Evolutionary conservation across 1,139 yeast genomes (phyloP), one percentile per base, ranked within the genome.

Genomic region (Blastobotrys persicus): DNA sequence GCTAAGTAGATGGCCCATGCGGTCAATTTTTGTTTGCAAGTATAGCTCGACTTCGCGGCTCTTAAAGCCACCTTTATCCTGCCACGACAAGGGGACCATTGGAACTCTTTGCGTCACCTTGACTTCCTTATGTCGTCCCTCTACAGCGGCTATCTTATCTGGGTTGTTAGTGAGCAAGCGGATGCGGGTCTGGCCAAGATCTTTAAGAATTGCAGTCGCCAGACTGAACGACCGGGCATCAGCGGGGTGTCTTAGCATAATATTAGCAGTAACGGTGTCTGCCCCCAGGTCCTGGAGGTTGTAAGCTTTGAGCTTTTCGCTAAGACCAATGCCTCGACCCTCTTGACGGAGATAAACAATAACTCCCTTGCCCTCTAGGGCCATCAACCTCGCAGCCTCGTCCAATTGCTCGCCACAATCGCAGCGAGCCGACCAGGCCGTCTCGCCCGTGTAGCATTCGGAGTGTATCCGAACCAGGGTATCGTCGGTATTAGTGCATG

Each of bases 371-470:
- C 96, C 97, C 42, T 75, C 76, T 48, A 77, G 73, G 3, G 96
- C 95, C 91, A 94, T 92, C 42, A 87, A 71, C 55, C 95, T 77
- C 6, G 98, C 98, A 1, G 98, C 98, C 68, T 94, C 97, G 68
- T 92, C 97, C 60, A 94, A 87, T 72, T 94, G 98, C 68, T 94
- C 98, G 12, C 98, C 99, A 70, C 99, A 94, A 69, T 94, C 98
- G 68, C 98, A 94, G 48, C 99, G 78, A 2, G 98, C 98, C 52
- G 94, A 83, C 97, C 98, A 94, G 11, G 98, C 98, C 1, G 97
- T 92, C 66, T 94, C 99, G 5, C 98, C 98, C 0, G 99, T 94
- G 70, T 92, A 94, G 68, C 98, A 94, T 66, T 94, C 99, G 4
- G 96, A 87, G 65, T 94, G 99, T 57, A 94, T 89, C 55, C 98